Evolutionary conservation across 1,284 basidiomycete species (phyloP), one percentile per base, ranked within the genome.

Genomic region (Porodaedalea pini): DNA sequence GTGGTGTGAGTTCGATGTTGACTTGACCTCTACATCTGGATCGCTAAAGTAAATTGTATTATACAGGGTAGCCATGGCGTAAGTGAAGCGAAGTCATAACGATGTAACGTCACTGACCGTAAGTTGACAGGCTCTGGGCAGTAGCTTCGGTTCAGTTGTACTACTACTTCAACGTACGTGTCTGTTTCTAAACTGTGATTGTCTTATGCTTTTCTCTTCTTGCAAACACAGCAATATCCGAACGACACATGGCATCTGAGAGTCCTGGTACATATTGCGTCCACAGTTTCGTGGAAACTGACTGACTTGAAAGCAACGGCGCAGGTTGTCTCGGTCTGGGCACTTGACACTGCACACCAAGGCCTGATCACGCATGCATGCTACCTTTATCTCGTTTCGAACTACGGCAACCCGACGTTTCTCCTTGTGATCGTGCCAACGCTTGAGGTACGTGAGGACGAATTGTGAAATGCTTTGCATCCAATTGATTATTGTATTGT

Each of bases 291-390:
- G 4, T 21, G 8, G 15, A 10, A 17, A 8, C 48, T n/a, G 47
- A 2, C 11, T 2, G 17, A n/a, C 45, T 49, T 4, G 37, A 7
- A 53, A 15, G 34, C 43, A n/a, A 8, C 13, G 7, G 8, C 17
- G 11, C 31, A 52, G 48, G 58, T 60, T 19, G 19, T 40, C 21
- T 5, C 32, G 10, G 54, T 60, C 23, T 60, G 58, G 59, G 29
- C 36, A 8, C 31, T 61, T 11, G 59, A 61, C 34, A 61, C 59
- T 3, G 27, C 50, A n/a, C 59, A 61, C 47, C 59, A 61, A 51
- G 56, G 45, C 6, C 44, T 61, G 15, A 53, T 61, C 21, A 50
- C 37, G 8, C 56, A 61, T 37, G 34, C 44, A 13, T 39, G 47
- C 34, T 61, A 61, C 36, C 23, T 21, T 13, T 61, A 61, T 47